Base-by-base conservation (phyloP, 495 filamentous ascomycete genomes). In the Hypoxylon fragiforme region DNA sequence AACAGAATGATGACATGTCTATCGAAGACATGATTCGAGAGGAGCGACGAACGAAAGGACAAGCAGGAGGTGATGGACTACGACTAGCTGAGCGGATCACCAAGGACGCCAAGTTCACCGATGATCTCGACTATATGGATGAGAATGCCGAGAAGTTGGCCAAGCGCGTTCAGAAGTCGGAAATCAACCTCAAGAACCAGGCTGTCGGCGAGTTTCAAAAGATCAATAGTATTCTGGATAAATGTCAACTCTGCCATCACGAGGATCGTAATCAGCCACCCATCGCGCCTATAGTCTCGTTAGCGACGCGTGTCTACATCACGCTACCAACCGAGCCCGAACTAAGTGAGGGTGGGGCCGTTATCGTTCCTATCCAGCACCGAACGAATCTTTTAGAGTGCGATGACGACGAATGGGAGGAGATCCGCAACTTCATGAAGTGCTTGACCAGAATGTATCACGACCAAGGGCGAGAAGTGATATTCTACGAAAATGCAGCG, bases 371-470 rank as follows among this genome's bases (percentile, higher is more conserved):
- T 16, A 88, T 95, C 40, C 85, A 89, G 67, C 94, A 98, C 68
- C 86, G 86, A 35, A 83, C 80, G 22, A 98, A 97, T 66, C 82
- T 97, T 9, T 77, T 98, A 16, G 94, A 97, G 71, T 97, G 95
- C 66, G 95, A 97, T 66, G 95, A 97, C 65, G 95, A 97, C 63
- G 94, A 98, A 69, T 98, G 95, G 94, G 94, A 98, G 62, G 94
- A 98, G 66, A 89, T 98, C 31, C 86, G 92, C 69, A 98, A 98
- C 70, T 98, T 98, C 71, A 97, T 97, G 92, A 98, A 98, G 74
- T 88, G 82, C 64, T 81, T 98, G 22, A 97, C 86, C 1, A 84
- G 92, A 39, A 83, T 95, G 83, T 97, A 97, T 69, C 88, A 92
- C 71, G 85, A 90, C 20, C 91, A 94, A 64, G 90, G 88, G 20